Evolutionary conservation across 768 basidiomycete species (phyloP), one percentile per base, ranked within the genome.

Genomic region (Hygrophorus russula): DNA sequence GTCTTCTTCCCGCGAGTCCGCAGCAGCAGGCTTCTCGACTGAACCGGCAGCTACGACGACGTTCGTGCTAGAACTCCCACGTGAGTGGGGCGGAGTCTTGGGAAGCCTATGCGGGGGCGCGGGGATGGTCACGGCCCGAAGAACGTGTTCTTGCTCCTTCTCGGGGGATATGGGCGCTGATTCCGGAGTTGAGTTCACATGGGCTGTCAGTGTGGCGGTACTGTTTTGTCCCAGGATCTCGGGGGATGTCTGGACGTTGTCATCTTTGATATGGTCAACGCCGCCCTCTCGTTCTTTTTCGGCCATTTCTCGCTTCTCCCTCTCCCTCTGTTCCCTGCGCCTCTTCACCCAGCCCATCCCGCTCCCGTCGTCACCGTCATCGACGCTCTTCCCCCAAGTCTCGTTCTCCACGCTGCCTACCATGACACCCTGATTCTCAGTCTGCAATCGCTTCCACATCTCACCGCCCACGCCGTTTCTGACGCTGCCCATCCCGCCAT

Each of bases 281-380:
- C 24, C 24, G 24, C 24, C 7, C 24, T 24, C 24, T 7, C 24
- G 24, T 24, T 24, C 24, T 41, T 46, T 48, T 33, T 64, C 67
- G 49, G 68, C 66, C 56, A 59, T 59, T 57, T 74, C 76, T 44
- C 54, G 59, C 51, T 59, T 56, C 51, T 76, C 73, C 44, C 60
- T 59, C 60, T 85, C 79, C 39, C 71, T 59, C 53, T 69, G 63
- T 55, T 78, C 79, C 51, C 73, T 64, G 33, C 89, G 58, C 48
- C 59, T 65, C 63, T 70, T 76, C 18, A 92, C 71, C 90, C 90
- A 93, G 0, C 70, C 78, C 77, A 91, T 81, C 8, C 90, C 90
- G 58, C 82, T 83, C 1, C 87, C 88, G 50, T 91, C 90, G 46
- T 90, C 84, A 0, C 73, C 76, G 14, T 83, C 82, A 1, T 63